Conservation (phyloP, 139 green algal genomes). For the Tetraselmis striata region DNA sequence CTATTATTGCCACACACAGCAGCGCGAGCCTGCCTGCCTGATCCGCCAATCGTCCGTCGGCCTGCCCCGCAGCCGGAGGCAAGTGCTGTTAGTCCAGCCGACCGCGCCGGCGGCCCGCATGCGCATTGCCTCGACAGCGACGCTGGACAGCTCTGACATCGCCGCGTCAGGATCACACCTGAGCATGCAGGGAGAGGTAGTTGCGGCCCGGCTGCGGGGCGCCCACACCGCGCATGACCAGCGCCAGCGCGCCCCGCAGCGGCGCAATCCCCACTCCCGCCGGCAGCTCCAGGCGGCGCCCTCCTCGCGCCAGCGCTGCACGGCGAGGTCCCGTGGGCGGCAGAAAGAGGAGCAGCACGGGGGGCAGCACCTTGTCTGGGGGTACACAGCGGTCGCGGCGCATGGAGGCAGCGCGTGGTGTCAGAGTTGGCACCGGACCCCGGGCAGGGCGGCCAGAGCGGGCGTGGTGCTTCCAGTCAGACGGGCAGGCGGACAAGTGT, state of each 20-base stretch:
- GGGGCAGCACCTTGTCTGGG: not conserved
- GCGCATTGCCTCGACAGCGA: too few species aligned
- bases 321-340: not conserved
- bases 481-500: not conserved
- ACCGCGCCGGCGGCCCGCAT: too few species aligned
- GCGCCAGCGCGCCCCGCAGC: not conserved
- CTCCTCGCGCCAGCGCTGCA: not conserved
- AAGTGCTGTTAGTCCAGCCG: too few species aligned
- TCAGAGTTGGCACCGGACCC: too few species aligned
- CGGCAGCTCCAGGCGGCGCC: not conserved
- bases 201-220: not conserved
- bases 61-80: too few species aligned
- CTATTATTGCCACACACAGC: too few species aligned
- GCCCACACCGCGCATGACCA: not conserved
- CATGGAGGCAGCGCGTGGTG: not conserved
- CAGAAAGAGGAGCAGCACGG: not conserved
- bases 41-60: too few species aligned
- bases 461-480: not conserved
- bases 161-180: too few species aligned
- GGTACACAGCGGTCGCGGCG: not conserved
- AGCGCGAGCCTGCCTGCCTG: too few species aligned
- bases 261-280: not conserved
- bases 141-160: too few species aligned
- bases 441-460: not conserved
- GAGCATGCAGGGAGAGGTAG: not conserved